Base-by-base conservation (phyloP, 192 early-diverging fungal genomes). In the Backusella mclennaniae region DNA sequence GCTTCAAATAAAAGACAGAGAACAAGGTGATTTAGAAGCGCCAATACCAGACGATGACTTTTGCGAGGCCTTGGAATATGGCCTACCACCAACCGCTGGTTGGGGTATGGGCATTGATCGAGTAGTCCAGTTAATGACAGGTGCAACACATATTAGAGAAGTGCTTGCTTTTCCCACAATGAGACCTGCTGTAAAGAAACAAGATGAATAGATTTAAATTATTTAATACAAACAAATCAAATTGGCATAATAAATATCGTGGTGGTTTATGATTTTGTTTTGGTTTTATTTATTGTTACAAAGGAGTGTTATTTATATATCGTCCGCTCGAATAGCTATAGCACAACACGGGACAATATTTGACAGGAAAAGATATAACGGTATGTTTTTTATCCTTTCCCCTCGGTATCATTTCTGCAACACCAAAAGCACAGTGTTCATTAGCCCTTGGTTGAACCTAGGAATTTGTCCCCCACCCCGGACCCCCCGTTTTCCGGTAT, bases 41-140 rank as follows among this genome's bases (percentile, higher is more conserved):
- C 93, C 91, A 56, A 77, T 84, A 11, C 84, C 90, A 46, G 96
- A 97, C 74, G 77, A 84, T 14, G 90, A 85, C 4, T 97, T 95
- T 76, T 91, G 89, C 72, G 83, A 85, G 44, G 93, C 94, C 14
- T 84, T 97, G 8, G 95, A 97, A 73, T 93, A 90, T 74, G 96
- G 92, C 1, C 80, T 97, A 21, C 95, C 96, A 11, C 96, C 96
- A 1, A 95, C 96, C 1, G 93, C 88, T 21, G 96, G 96, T 19
- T 97, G 94, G 94, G 96, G 96, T 1, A 91, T 97, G 89, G 96
- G 96, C 5, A 83, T 97, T 3, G 96, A 97, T 83, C 86, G 96
- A 11, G 84, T 97, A 17, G 78, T 87, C 29, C 92, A 93, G 71
- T 79, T 97, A 36, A 77, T 97, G 67, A 87, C 91, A 19, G 91